phyloP scores from a whole-genome alignment of 176 grass and related monocot genomes.

The Tillandsia leiboldiana region DNA sequence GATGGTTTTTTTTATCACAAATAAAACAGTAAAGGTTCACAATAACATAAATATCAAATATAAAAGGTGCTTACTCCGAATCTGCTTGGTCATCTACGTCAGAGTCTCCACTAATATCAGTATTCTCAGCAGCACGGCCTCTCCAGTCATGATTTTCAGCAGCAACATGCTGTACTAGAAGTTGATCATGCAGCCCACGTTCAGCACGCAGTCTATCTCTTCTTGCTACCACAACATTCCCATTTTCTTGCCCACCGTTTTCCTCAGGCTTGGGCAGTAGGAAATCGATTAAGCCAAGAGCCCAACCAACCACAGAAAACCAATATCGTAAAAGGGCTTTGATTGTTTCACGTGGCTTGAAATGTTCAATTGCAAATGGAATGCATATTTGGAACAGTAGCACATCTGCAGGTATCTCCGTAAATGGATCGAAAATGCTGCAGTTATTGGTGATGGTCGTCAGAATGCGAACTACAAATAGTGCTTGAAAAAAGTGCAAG shows the following conservation, averaged over 20 bases:
- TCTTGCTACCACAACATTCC: conserved; percentile 57
- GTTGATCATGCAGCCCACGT: conserved; percentile 34
- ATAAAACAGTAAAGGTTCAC: not conserved
- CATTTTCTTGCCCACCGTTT: conserved; percentile 66
- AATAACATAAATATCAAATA: not conserved
- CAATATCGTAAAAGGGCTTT: conserved; percentile 81
- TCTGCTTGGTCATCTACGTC: conserved; percentile 74
- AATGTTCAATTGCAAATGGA: conserved; percentile 97
- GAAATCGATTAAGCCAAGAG: conserved; percentile 71
- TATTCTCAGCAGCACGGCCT: conserved; percentile 42
- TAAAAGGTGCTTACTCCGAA: conserved; percentile 59
- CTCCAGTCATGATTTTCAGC: conserved; percentile 38
- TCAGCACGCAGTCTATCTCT: conserved; percentile 48
- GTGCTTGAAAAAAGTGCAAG: conserved; percentile 1
- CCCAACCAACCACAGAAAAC: conserved; percentile 88
- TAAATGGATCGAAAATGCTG: conserved; percentile 96
- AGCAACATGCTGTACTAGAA: conserved; percentile 40
- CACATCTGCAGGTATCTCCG: conserved; percentile 84
- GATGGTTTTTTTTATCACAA: not conserved
- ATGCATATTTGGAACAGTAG: conserved; percentile 96
- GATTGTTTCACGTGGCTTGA: conserved; percentile 80
- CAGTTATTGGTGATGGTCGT: conserved; percentile 7
- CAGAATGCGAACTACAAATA: not conserved
- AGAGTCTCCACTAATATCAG: conserved; percentile 58
- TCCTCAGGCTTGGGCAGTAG: conserved; percentile 74